A percentile compares a stretch with the other conserved stretches of the same genome.
Evolutionary conservation across 73 alveolate species (phyloP).

Genomic region (Strombidium stylifer): DNA sequence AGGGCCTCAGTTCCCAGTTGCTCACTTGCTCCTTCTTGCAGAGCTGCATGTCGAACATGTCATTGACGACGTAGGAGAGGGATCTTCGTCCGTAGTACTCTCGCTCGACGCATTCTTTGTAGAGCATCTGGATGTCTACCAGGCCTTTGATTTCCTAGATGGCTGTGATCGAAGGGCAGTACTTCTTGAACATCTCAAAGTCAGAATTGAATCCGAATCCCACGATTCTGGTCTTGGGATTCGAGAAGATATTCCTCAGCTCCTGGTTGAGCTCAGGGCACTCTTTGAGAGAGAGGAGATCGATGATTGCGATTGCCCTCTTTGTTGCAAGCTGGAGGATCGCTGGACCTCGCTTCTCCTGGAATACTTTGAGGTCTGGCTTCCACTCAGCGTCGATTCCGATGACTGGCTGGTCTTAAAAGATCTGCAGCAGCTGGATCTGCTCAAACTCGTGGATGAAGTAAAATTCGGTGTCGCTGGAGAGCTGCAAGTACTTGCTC

Average conservation of each 20-base stretch:
- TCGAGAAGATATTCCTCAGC: constrained; percentile 51
- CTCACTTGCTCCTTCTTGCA: constrained; percentile 86
- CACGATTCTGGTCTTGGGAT: constrained; percentile 48
- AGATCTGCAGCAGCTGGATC: background rate
- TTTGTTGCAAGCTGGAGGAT: constrained; percentile 71
- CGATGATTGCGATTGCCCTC: constrained; percentile 63
- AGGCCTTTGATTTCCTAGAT: no score
- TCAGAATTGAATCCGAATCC: constrained; percentile 74
- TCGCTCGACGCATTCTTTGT: constrained; percentile 47
- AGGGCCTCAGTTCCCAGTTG: constrained; percentile 90
- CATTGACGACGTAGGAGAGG: constrained; percentile 60
- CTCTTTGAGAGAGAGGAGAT: constrained; percentile 49
- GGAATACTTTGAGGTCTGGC: constrained; percentile 61
- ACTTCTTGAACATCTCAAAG: constrained; percentile 43
- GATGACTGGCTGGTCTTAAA: constrained; percentile 36
- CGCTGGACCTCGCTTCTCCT: constrained; percentile 61
- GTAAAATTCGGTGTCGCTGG: constrained; percentile 5
- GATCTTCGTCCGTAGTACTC: constrained; percentile 49
- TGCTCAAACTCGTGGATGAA: constrained; percentile 35
- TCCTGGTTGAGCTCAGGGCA: constrained; percentile 37
- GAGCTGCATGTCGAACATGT: constrained; percentile 56
- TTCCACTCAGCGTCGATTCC: constrained; percentile 93
- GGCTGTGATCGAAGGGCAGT: constrained; percentile 57
- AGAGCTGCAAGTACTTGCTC: constrained; percentile 25
- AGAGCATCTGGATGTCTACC: constrained; percentile 30